Base-by-base conservation (phyloP, 2,329 filamentous ascomycete genomes). In the Xylaria sp. region DNA sequence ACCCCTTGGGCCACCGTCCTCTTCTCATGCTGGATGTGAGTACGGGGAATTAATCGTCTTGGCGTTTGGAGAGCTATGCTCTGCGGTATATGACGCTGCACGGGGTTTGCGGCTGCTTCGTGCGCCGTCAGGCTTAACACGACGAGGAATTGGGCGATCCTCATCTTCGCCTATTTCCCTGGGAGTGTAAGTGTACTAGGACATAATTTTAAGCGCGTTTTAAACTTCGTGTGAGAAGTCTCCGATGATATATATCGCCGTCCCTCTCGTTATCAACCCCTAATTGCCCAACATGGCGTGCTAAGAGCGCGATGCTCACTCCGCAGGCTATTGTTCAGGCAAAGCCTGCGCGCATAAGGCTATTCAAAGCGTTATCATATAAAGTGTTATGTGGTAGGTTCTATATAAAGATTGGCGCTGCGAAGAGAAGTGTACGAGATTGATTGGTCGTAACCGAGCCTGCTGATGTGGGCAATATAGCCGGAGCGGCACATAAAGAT, bases 1-100 rank as follows among this genome's bases (percentile, higher is more conserved):
- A 59, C 62, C 13, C 59, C 66, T 43, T 70, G 70, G 6, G 53
- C 44, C 3, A 23, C 44, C 9, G 65, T 64, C 48, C 70, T 62
- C 35, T 60, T 71, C 56, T 71, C 70, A 63, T 72, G 70, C 10
- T 52, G 65, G 21, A 64, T 43, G 48, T 72, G 70, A 4, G 66
- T 71, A 10, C 65, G 57, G 6, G 70, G 69, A 15, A 71, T 58
- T 21, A 60, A 54, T 8, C 68, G 69, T 53, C 51, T 68, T 35
- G 58, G 35, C 6, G 29, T 58, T 5, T 43, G 51, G 15, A 58
- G 53, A 17, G 17, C 17, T 41, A 35, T 25, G 27, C 40, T 25
- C 13, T 35, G 49, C 4, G 40, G 11, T n/a, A 13, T 35, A 51
- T 37, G 29, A 13, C 56, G 64, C 10, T 58, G 47, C 62, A 67